phyloP scores from a whole-genome alignment of 169 alveolate genomes.

The Cyclospora cayetanensis region DNA sequence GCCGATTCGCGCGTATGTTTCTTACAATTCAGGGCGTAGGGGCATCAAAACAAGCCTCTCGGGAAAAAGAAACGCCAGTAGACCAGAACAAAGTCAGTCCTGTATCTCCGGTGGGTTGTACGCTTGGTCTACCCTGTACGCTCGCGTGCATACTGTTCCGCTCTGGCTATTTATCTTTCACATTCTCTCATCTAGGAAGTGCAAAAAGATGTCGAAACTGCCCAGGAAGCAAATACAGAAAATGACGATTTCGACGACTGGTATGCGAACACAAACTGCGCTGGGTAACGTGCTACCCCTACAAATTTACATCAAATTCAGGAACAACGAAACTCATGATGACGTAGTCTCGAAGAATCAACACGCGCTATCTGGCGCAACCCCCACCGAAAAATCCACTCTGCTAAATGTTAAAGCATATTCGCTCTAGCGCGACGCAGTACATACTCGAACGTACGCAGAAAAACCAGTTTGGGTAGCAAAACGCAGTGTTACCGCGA shows the following conservation, averaged over 20 bases:
- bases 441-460: no score
- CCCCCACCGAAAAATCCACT: neutral
- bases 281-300: neutral
- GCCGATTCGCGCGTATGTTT: constrained; percentile 7
- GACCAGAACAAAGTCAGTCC: constrained; percentile 30
- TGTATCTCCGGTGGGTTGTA: constrained; percentile 20
- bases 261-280: no score
- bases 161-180: neutral
- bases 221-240: constrained; percentile 37
- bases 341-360: constrained; percentile 26
- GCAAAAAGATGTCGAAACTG: constrained; percentile 2
- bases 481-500: no score
- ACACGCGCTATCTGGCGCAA: neutral
- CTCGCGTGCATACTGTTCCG: no score
- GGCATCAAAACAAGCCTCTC: neutral
- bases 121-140: neutral
- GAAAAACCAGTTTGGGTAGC: no score
- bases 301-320: neutral
- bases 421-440: no score
- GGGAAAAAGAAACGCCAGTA: neutral
- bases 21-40: neutral
- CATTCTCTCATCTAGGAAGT: neutral
- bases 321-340: neutral
- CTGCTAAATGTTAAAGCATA: neutral
- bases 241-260: constrained; percentile 53